phyloP scores from a whole-genome alignment of 768 basidiomycete genomes.

The Baorangia bicolor region DNA sequence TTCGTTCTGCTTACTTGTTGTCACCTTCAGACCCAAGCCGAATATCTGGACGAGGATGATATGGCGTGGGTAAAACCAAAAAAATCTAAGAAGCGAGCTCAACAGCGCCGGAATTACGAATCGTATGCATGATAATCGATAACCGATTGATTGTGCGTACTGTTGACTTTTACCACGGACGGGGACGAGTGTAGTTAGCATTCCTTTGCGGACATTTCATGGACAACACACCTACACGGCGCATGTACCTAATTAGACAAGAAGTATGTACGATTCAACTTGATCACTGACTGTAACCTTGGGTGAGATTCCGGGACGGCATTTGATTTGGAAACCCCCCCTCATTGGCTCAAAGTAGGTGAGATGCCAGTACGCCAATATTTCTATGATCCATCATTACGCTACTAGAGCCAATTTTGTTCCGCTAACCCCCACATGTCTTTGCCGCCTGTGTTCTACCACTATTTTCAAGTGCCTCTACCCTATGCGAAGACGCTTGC shows the following conservation, averaged over 20 bases:
- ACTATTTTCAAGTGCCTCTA: constrained; percentile 74
- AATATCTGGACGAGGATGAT: constrained; percentile 28
- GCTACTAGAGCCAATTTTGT: neutral
- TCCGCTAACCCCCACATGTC: constrained; percentile 16
- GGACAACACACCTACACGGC: neutral
- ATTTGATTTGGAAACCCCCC: neutral
- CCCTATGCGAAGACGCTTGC: constrained; percentile 69
- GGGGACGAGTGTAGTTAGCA: neutral
- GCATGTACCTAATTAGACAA: neutral
- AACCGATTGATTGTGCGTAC: too few species aligned
- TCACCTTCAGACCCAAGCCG: constrained; percentile 18
- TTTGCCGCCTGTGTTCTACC: constrained; percentile 68
- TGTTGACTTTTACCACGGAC: neutral
- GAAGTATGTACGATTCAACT: neutral
- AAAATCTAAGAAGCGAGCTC: constrained; percentile 9
- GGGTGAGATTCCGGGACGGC: neutral
- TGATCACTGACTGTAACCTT: neutral
- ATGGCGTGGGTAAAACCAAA: constrained; percentile 26
- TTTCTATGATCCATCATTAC: neutral
- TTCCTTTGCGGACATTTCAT: neutral
- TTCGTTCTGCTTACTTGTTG: neutral
- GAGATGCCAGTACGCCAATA: neutral
- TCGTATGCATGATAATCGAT: neutral
- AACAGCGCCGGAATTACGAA: neutral
- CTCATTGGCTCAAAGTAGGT: neutral